Conservation (phyloP, 2,329 filamentous ascomycete species). For the Cladosporium austrohemisphaericum region DNA sequence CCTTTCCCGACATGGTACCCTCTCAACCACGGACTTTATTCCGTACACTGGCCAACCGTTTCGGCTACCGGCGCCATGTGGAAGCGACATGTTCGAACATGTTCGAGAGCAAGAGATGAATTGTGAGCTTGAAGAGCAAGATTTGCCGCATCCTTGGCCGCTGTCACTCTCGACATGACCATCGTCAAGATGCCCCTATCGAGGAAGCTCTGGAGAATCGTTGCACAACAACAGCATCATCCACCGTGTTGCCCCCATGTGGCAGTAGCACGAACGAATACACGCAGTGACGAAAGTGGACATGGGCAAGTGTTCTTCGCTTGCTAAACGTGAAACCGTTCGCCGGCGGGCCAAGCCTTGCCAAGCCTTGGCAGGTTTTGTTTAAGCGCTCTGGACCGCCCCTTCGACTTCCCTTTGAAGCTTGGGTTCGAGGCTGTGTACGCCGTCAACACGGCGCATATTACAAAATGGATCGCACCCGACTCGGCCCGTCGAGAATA, state of each 20-base stretch:
- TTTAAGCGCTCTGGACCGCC: conserved; percentile 5
- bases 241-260: background rate
- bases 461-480: conserved; percentile 2
- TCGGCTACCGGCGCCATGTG: too few species aligned
- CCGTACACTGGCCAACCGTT: too few species aligned
- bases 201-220: too few species aligned
- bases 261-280: background rate
- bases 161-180: too few species aligned
- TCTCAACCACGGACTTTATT: too few species aligned
- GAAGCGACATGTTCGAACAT: too few species aligned
- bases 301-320: conserved; percentile 6
- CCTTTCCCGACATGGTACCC: too few species aligned
- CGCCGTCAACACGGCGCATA: background rate
- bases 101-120: too few species aligned
- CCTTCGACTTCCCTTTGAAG: background rate
- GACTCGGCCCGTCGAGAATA: background rate
- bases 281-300: too few species aligned
- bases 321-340: conserved; percentile 8
- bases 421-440: background rate
- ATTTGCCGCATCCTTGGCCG: too few species aligned
- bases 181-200: too few species aligned
- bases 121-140: too few species aligned
- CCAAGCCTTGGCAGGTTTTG: conserved; percentile 13
- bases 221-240: background rate
- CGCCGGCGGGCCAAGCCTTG: background rate